Conservation (phyloP, 2,329 filamentous ascomycete species). For the Chaetothyriales sp. region DNA sequence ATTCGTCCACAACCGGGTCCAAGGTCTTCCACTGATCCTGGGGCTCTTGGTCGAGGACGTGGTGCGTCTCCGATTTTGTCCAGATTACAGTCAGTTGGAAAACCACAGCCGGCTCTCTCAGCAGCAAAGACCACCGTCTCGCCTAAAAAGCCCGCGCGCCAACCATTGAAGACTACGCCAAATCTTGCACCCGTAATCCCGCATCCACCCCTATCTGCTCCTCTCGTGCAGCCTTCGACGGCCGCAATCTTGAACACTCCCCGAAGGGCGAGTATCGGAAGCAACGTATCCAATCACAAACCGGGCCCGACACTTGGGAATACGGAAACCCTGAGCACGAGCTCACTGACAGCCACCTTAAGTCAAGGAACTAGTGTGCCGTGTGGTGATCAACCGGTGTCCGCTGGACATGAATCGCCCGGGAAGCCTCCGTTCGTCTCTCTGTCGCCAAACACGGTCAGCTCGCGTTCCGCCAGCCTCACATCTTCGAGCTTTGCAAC, state of each 20-base stretch:
- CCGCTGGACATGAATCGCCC: background rate
- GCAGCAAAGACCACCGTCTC: background rate
- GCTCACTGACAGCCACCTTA: constrained; percentile 6
- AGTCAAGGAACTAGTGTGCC: constrained; percentile 1
- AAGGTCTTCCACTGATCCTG: background rate
- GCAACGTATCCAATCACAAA: background rate
- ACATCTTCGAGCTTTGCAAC: constrained; percentile 12
- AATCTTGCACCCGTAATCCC: background rate
- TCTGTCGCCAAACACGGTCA: constrained; percentile 11
- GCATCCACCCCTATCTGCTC: background rate
- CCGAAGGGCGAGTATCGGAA: background rate
- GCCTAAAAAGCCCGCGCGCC: background rate
- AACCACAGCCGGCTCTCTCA: background rate
- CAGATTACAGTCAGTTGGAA: background rate
- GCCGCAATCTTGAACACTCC: background rate
- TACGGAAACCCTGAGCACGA: constrained; percentile 14
- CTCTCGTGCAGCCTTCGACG: background rate
- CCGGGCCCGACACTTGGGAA: constrained; percentile 2
- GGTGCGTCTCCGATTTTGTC: background rate
- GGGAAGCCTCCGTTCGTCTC: background rate
- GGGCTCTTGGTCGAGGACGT: background rate
- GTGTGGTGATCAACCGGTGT: background rate
- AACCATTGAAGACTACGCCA: background rate
- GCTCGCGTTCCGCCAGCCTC: constrained; percentile 14
- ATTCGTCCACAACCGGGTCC: constrained; percentile 32